A percentile compares a stretch with the other conserved stretches of the same genome.
Evolutionary conservation across 2,329 filamentous ascomycete species (phyloP).

Genomic region (Dothidotthia symphoricarpi): DNA sequence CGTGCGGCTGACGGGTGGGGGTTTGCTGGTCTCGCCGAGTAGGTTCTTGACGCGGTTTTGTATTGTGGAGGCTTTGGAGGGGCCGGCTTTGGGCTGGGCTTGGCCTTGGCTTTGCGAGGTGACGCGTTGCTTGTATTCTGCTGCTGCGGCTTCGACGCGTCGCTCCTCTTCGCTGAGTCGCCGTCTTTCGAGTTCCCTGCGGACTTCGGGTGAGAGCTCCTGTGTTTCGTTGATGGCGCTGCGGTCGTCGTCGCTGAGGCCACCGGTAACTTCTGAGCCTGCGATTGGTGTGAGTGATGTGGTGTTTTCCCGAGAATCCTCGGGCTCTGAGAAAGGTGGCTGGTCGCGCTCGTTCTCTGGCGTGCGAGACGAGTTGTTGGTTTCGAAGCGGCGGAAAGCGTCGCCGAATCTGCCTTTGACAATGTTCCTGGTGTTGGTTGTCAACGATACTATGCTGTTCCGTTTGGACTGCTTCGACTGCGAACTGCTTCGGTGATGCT

Average conservation of each 20-base stretch:
- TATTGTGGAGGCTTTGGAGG: conserved; percentile 73
- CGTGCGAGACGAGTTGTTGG: conserved; percentile 38
- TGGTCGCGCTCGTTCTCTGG: conserved; percentile 27
- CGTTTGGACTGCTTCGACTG: conserved; percentile 66
- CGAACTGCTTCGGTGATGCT: conserved; percentile 56
- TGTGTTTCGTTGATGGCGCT: conserved; percentile 64
- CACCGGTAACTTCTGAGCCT: conserved; percentile 71
- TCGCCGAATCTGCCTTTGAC: conserved; percentile 89
- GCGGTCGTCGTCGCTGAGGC: conserved; percentile 66
- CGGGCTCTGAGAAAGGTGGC: conserved; percentile 27
- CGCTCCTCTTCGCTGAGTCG: conserved; percentile 83
- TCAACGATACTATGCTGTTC: conserved; percentile 66
- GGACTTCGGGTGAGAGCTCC: conserved; percentile 79
- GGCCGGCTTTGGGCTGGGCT: conserved; percentile 45
- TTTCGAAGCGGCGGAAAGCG: conserved; percentile 89
- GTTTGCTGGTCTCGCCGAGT: conserved; percentile 66
- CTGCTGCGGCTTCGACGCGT: conserved; percentile 82
- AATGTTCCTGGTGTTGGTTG: conserved; percentile 74
- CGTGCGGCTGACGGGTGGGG: conserved; percentile 61
- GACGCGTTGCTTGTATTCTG: conserved; percentile 78
- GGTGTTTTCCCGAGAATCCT: conserved; percentile 23
- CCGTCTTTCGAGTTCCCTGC: conserved; percentile 81
- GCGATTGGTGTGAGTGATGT: conserved; percentile 62
- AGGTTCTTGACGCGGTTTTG: conserved; percentile 87
- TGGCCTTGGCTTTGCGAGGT: conserved; percentile 57